A percentile compares a stretch with the other conserved stretches of the same genome.
Evolutionary conservation across 495 filamentous ascomycete genomes (phyloP).

Genomic region (Entonaema liquescens): DNA sequence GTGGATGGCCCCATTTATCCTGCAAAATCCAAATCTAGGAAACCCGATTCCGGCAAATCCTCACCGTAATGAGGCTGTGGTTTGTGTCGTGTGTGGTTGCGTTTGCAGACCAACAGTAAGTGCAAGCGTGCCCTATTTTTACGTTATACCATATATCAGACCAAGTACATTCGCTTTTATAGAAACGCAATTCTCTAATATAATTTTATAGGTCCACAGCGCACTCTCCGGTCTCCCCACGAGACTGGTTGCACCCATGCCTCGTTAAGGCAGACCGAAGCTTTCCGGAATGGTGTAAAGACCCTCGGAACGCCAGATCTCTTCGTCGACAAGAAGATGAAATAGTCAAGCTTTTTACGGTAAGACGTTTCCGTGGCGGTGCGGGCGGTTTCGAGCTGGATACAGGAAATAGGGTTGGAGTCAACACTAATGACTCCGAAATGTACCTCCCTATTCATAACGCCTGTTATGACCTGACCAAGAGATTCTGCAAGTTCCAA

Average conservation of each 20-base stretch:
- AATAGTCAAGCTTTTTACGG: background rate
- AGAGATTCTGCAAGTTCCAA: constrained; percentile 27
- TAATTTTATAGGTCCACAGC: background rate
- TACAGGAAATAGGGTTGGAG: background rate
- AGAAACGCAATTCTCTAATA: background rate
- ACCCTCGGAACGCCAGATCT: background rate
- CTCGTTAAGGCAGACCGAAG: constrained; percentile 20
- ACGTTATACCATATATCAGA: background rate
- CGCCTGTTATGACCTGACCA: constrained; percentile 14
- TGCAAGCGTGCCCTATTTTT: background rate
- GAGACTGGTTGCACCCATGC: constrained; percentile 23
- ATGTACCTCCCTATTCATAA: constrained; percentile 35
- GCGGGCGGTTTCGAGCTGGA: background rate
- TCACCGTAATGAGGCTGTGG: background rate
- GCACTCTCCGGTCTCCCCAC: background rate
- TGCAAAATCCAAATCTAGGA: too few relatives aligned
- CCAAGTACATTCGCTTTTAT: background rate
- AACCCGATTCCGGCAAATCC: background rate
- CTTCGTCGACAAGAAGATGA: background rate
- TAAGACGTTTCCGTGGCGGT: constrained; percentile 10
- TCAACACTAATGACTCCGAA: constrained; percentile 20
- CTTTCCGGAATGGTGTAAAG: constrained; percentile 9
- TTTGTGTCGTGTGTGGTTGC: constrained; percentile 37
- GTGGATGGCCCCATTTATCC: too few relatives aligned
- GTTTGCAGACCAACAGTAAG: constrained; percentile 28